Evolutionary conservation across 371 early-diverging fungal species (phyloP), one percentile per base, ranked within the genome.

Genomic region (Smittium mucronatum): DNA sequence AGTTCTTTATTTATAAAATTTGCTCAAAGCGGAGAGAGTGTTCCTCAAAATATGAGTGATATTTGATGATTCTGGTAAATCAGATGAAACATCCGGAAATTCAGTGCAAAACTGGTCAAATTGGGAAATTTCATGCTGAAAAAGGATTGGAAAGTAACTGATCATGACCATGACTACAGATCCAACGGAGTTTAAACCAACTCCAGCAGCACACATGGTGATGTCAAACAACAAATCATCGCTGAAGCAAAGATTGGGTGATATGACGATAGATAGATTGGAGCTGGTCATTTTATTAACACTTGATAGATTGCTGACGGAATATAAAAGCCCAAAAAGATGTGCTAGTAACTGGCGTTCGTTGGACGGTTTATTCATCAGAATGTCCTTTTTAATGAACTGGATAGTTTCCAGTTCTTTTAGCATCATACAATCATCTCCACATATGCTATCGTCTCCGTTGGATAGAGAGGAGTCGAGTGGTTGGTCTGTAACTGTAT

Each of bases 261-360:
- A 80, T 82, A 89, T 90, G 2, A 96, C 93, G 32, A 93, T 82
- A 0, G 93, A 88, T 71, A 96, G 77, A 73, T 93, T 96, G 68
- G 85, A 80, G 1, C 86, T 73, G 29, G 86, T 88, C 97, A 96
- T 96, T 57, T 83, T 80, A 72, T 91, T 96, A 11, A 72, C 73
- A 25, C 76, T 78, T 0, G 80, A 74, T 72, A 86, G 74, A 1
- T 81, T 75, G 28, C 87, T 84, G 11, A 93, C 86, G 34, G 81
- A 73, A 63, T 78, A 72, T 29, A 93, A 81, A 63, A 92, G 84
- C n/a, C 75, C 72, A 66, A 86, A 85, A 26, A 89, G 75, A 60
- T 84, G 84, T 69, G 80, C 80, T 64, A 92, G 74, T 29, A 92
- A 73, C 1, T 78, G 69, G 32, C 76, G 71, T 30, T 71, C 72